Evolutionary conservation across 345 rosid species (phyloP).

Genomic region (Lumnitzera racemosa): DNA sequence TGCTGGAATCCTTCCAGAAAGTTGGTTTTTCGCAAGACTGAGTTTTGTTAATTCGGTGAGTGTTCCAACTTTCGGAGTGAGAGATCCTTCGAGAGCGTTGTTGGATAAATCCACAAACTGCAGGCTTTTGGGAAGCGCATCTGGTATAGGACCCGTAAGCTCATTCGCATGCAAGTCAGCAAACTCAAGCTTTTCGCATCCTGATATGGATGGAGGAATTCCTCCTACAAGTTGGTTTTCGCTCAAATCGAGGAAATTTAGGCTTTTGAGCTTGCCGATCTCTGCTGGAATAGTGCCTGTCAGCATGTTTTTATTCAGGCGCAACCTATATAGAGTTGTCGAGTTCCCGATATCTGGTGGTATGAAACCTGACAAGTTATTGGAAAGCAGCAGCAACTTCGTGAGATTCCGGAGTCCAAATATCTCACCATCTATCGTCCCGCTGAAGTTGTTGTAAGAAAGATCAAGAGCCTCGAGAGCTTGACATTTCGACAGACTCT

Average conservation of each 20-base stretch:
- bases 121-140: conserved; percentile 56
- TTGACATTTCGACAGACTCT: conserved; percentile 55
- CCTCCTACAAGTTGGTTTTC: conserved; percentile 54
- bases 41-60: conserved; percentile 74
- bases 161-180: conserved; percentile 83
- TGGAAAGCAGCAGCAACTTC: conserved; percentile 69
- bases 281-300: conserved; percentile 72
- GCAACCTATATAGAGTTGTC: conserved; percentile 52
- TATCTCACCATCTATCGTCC: conserved; percentile 59
- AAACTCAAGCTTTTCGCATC: conserved; percentile 67
- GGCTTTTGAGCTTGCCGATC: conserved; percentile 48
- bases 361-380: conserved; percentile 63
- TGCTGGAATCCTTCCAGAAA: conserved; percentile 65
- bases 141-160: conserved; percentile 64
- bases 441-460: conserved; percentile 73
- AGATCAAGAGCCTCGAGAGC: conserved; percentile 88
- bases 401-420: conserved; percentile 69
- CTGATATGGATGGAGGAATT: conserved; percentile 51
- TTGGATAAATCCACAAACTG: conserved; percentile 66
- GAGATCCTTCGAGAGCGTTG: conserved; percentile 53
- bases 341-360: conserved; percentile 87
- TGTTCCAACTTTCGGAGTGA: conserved; percentile 47
- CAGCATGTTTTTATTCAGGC: conserved; percentile 61
- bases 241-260: conserved; percentile 76
- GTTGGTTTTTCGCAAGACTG: conserved; percentile 50